Conservation (phyloP, 2,329 filamentous ascomycete genomes). For the Venturia oleaginea region DNA sequence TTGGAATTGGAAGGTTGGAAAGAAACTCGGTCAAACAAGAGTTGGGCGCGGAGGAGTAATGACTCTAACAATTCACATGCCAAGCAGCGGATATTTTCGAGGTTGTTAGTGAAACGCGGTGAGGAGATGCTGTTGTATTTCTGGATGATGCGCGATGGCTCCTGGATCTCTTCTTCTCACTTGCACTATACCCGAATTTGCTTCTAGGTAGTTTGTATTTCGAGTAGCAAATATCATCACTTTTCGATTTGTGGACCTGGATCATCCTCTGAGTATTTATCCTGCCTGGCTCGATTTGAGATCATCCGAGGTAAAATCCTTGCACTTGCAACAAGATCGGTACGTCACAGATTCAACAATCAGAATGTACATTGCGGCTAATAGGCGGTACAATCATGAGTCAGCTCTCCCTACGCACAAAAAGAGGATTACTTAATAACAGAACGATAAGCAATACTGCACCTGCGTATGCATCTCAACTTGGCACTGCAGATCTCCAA, state of each 20-base stretch:
- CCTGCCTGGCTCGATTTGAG: background rate
- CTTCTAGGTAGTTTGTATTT: background rate
- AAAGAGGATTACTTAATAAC: background rate
- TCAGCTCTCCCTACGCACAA: background rate
- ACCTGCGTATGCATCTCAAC: background rate
- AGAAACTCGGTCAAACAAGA: background rate
- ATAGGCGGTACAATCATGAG: background rate
- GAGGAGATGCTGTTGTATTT: no score
- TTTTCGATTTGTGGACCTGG: background rate
- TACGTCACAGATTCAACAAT: background rate
- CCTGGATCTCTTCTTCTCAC: background rate
- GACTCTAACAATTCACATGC: no score
- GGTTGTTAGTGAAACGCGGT: no score
- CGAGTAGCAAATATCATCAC: background rate
- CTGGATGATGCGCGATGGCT: background rate
- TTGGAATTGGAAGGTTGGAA: background rate
- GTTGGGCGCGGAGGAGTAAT: no score
- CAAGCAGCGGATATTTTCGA: no score
- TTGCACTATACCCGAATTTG: background rate
- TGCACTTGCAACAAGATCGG: background rate
- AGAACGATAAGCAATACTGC: background rate
- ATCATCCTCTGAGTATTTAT: no score
- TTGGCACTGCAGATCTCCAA: background rate
- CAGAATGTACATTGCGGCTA: background rate
- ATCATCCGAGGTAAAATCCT: background rate